phyloP scores from a whole-genome alignment of 495 filamentous ascomycete genomes.

The Umbilicaria muhlenbergii region DNA sequence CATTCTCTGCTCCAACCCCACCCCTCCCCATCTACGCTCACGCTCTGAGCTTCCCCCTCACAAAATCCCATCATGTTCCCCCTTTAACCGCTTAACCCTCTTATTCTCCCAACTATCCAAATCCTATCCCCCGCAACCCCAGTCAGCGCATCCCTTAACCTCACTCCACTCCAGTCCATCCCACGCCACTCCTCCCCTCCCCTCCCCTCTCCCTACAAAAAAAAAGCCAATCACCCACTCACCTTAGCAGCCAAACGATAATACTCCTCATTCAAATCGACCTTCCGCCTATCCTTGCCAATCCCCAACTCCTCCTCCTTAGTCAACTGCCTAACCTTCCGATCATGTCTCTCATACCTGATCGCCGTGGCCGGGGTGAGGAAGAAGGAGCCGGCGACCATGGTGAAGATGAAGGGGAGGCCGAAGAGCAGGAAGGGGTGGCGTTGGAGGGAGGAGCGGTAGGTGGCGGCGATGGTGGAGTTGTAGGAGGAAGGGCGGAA shows the following conservation, averaged over 20 bases:
- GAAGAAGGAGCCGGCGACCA: slow-evolving; percentile 89
- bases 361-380: slow-evolving; percentile 87
- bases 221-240: neutral
- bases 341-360: slow-evolving; percentile 82
- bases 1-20: too few species aligned
- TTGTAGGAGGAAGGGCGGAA: slow-evolving; percentile 44
- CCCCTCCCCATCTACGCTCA: too few species aligned
- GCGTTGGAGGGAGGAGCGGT: slow-evolving; percentile 50
- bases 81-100: slow-evolving; percentile 70
- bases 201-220: neutral
- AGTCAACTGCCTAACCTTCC: slow-evolving; percentile 64
- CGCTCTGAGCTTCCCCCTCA: slow-evolving; percentile 20
- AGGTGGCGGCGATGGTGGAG: slow-evolving; percentile 55
- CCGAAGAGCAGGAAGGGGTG: slow-evolving; percentile 92
- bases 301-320: slow-evolving; percentile 77
- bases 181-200: neutral
- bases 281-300: slow-evolving; percentile 47
- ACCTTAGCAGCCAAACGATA: slow-evolving; percentile 47
- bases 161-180: neutral
- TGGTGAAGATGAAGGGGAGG: slow-evolving; percentile 80
- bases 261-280: slow-evolving; percentile 83
- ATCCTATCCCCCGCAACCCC: slow-evolving; percentile 47
- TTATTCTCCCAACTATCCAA: slow-evolving; percentile 94
- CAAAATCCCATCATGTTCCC: slow-evolving; percentile 76
- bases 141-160: neutral